Conservation (phyloP, 1,139 yeast species). For the Yarrowia galli region DNA sequence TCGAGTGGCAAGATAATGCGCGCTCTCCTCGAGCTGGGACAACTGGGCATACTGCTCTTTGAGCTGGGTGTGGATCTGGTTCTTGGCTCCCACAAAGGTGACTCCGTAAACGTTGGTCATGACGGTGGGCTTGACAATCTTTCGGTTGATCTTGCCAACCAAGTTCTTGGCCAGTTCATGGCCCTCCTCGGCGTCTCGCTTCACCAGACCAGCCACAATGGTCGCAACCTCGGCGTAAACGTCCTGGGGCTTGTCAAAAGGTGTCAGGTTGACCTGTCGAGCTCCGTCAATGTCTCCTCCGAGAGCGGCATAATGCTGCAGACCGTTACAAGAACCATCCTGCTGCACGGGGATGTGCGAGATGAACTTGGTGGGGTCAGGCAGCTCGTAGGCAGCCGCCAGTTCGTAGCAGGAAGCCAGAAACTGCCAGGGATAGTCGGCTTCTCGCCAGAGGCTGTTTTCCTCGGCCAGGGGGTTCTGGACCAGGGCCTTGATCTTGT, state of each 20-base stretch:
- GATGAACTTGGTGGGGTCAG: slow-evolving; percentile 75
- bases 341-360: slow-evolving; percentile 93
- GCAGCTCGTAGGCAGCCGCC: slow-evolving; percentile 69
- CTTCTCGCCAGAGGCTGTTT: slow-evolving; percentile 78
- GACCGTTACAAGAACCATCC: slow-evolving; percentile 97
- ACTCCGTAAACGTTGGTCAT: slow-evolving; percentile 99
- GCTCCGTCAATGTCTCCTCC: slow-evolving; percentile 98
- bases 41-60: slow-evolving; percentile 49
- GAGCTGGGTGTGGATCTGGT: slow-evolving; percentile 66
- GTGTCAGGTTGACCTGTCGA: slow-evolving; percentile 83
- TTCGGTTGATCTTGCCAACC: slow-evolving; percentile 74
- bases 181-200: slow-evolving; percentile 65
- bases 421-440: slow-evolving; percentile 97
- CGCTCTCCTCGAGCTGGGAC: slow-evolving; percentile 52
- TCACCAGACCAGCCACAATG: slow-evolving; percentile 65
- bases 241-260: slow-evolving; percentile 87
- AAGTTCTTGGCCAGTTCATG: slow-evolving; percentile 60
- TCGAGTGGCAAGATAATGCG: slow-evolving; percentile 75
- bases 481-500: slow-evolving; percentile 70
- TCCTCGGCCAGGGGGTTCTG: slow-evolving; percentile 64
- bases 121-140: slow-evolving; percentile 94
- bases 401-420: slow-evolving; percentile 86
- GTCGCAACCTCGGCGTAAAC: slow-evolving; percentile 85
- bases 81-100: slow-evolving; percentile 90
- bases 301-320: slow-evolving; percentile 96